Percentiles rank a stretch among this genome's conserved stretches.
These are phyloP conservation scores for Pyrus betulifolia DNA, from an alignment of 306 rosid genomes.

Conservation along the genomic window DNA sequence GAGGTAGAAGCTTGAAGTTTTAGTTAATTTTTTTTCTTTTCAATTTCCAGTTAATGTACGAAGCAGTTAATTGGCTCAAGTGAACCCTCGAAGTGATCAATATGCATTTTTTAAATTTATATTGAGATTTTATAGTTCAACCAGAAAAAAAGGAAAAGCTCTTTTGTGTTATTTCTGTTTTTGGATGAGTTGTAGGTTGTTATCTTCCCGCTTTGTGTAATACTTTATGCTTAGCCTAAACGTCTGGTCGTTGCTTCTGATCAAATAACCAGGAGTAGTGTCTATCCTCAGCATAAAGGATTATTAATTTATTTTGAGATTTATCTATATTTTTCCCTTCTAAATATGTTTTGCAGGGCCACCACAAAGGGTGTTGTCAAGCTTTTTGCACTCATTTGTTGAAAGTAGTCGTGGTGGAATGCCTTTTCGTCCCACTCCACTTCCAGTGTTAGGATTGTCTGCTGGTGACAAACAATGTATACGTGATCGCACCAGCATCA, in stretches of 20 bases:
- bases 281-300: background rate
- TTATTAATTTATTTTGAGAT: background rate
- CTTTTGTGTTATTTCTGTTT: background rate
- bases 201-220: background rate
- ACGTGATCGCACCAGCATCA: constrained; percentile 90
- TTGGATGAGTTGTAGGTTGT: background rate
- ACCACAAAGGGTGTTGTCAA: constrained; percentile 87
- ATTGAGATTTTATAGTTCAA: background rate
- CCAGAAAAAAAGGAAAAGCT: background rate
- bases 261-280: background rate
- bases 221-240: background rate
- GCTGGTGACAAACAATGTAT: constrained; percentile 93
- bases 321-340: constrained; percentile 11
- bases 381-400: constrained; percentile 84
- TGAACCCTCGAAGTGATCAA: background rate
- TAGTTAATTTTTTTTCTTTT: background rate
- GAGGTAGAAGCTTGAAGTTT: background rate
- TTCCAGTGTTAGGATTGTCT: constrained; percentile 83
- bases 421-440: constrained; percentile 78
- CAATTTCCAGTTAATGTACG: background rate
- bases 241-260: background rate
- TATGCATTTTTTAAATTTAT: background rate
- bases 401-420: constrained; percentile 85
- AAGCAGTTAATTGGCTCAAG: background rate
- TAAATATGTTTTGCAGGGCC: constrained; percentile 54